These are phyloP conservation scores for Ophiostoma quercus DNA, from an alignment of 2,329 filamentous ascomycete species.

Conservation along the genomic window DNA sequence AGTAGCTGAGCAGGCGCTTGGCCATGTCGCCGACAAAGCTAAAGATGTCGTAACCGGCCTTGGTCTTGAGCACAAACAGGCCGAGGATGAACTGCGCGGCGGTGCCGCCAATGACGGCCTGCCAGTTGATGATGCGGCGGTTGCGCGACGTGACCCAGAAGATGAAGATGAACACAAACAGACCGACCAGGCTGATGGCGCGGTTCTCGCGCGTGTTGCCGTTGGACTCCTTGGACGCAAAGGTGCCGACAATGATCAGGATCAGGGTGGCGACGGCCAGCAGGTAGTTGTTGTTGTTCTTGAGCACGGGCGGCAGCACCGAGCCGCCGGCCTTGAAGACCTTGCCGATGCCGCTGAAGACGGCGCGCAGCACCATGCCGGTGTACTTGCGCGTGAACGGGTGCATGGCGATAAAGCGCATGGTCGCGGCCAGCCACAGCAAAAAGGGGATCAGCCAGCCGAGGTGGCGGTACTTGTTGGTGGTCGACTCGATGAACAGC, in stretches of 20 bases:
- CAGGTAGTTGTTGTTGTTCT: conserved; percentile 14
- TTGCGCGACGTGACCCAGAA: conserved; percentile 70
- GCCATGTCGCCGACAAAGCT: conserved; percentile 76
- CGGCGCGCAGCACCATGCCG: background rate
- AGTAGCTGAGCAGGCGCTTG: conserved; percentile 68
- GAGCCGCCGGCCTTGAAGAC: background rate
- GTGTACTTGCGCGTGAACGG: background rate
- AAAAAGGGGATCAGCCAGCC: conserved; percentile 85
- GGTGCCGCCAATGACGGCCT: conserved; percentile 84
- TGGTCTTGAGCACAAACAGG: conserved; percentile 78
- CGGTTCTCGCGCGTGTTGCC: conserved; percentile 79
- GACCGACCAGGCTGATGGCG: conserved; percentile 72
- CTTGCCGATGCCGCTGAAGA: background rate
- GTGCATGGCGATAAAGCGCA: conserved; percentile 64
- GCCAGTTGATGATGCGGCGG: conserved; percentile 61
- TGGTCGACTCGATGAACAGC: conserved; percentile 16
- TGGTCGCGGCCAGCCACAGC: conserved; percentile 66
- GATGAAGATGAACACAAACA: conserved; percentile 61
- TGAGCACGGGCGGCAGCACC: background rate
- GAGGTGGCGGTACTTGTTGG: conserved; percentile 45
- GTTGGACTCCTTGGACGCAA: conserved; percentile 62
- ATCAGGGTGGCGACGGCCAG: conserved; percentile 56
- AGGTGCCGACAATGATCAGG: conserved; percentile 72
- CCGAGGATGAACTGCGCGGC: conserved; percentile 82
- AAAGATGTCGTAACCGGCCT: conserved; percentile 79